Percentiles rank a stretch among this genome's conserved stretches.
Evolutionary conservation across 441 rosid genomes (phyloP).

Genomic region (Mallotus repandus): DNA sequence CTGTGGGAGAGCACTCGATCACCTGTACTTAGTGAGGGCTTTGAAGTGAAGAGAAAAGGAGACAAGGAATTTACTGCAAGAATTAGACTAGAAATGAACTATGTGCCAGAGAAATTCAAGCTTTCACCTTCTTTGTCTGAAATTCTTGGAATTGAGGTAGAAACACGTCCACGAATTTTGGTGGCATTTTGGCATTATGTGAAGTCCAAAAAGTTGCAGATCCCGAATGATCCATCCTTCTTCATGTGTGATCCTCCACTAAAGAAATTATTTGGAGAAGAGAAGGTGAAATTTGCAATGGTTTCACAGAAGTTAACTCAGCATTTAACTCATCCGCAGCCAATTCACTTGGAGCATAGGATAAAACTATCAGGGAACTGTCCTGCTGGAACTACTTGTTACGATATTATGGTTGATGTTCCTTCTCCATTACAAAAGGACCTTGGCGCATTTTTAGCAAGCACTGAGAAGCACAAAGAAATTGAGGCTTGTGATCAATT

Average conservation of each 20-base stretch:
- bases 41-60: slow-evolving; percentile 83
- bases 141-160: slow-evolving; percentile 68
- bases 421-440: slow-evolving; percentile 62
- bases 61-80: slow-evolving; percentile 65
- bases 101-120: slow-evolving; percentile 65
- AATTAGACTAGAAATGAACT: slow-evolving; percentile 70
- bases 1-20: slow-evolving; percentile 72
- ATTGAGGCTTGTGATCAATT: slow-evolving; percentile 58
- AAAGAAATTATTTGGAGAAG: slow-evolving; percentile 69
- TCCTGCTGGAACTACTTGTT: slow-evolving; percentile 68
- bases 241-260: slow-evolving; percentile 69
- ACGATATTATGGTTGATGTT: slow-evolving; percentile 66
- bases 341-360: slow-evolving; percentile 72
- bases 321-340: slow-evolving; percentile 55
- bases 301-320: slow-evolving; percentile 60
- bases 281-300: slow-evolving; percentile 55
- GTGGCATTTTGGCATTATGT: slow-evolving; percentile 81
- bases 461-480: slow-evolving; percentile 53
- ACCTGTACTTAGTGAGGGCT: slow-evolving; percentile 67
- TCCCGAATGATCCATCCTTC: slow-evolving; percentile 52
- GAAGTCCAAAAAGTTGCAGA: slow-evolving; percentile 63
- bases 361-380: slow-evolving; percentile 69
- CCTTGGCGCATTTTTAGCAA: slow-evolving; percentile 35
- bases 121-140: slow-evolving; percentile 62
- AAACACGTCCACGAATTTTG: slow-evolving; percentile 55